Evolutionary conservation across 768 basidiomycete genomes (phyloP), one percentile per base, ranked within the genome.

Genomic region (Termitomyces sp.): DNA sequence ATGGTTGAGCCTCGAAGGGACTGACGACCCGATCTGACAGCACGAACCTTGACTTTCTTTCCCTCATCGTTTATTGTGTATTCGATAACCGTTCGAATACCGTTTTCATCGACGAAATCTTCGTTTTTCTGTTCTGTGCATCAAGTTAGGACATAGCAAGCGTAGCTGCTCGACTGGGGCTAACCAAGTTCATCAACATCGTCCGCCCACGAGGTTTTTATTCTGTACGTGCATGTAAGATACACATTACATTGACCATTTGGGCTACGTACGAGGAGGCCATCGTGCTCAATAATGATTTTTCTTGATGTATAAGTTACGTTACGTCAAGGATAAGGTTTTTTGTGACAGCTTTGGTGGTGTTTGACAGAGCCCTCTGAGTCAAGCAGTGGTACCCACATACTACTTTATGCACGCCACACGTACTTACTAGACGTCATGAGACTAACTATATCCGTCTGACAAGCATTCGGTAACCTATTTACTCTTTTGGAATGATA

Each of bases 11-110:
- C n/a, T 55, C 31, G n/a, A 10, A 25, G 32, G 4, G 49, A 32
- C 23, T 40, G n/a, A 19, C 11, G 29, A 52, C 14, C 19, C 16
- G 27, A 48, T 49, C 17, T n/a, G 4, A 19, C 16, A 23, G 14
- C 41, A 42, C 77, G 40, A 62, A 91, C 95, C 79, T 98, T 99
- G 69, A 98, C 85, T 69, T 90, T 94, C 75, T 95, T 93, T 7
- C 94, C 96, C 29, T 95, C 88, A 34, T 98, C 96, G 64, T 98
- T 95, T 52, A 90, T 71, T 27, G 78, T 78, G 71, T 89, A 94
- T 67, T 93, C 92, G 45, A 91, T 77, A 0, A 85, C 88, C n/a
- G 89, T 89, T 19, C 90, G 82, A 63, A 98, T 80, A 1, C 96
- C 96, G 63, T 95, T 89, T 59, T 90, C 89, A 63, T 94, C 90